These are phyloP conservation scores for Emmonsia crescens DNA, from an alignment of 2,329 filamentous ascomycete genomes.

Conservation along the genomic window DNA sequence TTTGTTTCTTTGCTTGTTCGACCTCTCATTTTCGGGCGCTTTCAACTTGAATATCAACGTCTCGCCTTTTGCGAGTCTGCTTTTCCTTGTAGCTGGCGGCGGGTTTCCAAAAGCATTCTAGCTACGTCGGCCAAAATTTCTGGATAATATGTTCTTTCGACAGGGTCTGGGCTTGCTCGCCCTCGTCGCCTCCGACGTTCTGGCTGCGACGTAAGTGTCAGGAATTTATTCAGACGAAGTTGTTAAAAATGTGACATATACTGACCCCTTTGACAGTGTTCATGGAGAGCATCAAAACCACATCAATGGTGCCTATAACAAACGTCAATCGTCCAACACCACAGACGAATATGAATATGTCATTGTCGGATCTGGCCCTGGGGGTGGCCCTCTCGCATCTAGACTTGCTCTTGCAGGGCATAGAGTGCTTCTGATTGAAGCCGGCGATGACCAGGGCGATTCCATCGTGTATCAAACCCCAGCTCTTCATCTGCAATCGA, in stretches of 20 bases:
- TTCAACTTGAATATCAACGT: neutral
- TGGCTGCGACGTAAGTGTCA: conserved; percentile 1
- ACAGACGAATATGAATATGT: conserved; percentile 47
- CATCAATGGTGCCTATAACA: neutral
- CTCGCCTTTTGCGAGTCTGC: neutral
- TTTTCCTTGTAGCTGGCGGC: neutral
- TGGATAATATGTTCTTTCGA: neutral
- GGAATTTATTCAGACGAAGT: neutral
- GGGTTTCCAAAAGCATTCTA: neutral
- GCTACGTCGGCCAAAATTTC: neutral
- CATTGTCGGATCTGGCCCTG: conserved; percentile 50
- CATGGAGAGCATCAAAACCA: neutral
- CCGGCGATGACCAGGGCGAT: conserved; percentile 47
- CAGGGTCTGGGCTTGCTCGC: neutral
- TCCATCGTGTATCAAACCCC: conserved; percentile 45
- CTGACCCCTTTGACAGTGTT: neutral
- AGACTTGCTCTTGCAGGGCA: conserved; percentile 50
- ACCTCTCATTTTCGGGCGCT: neutral
- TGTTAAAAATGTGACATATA: neutral
- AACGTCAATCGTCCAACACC: conserved; percentile 1
- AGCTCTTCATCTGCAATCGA: conserved; percentile 42
- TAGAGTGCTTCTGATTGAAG: conserved; percentile 51
- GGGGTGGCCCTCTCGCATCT: conserved; percentile 48
- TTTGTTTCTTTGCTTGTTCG: neutral
- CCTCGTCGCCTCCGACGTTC: neutral